phyloP scores from a whole-genome alignment of 2,329 filamentous ascomycete species.

The Amauroascus verrucosus region DNA sequence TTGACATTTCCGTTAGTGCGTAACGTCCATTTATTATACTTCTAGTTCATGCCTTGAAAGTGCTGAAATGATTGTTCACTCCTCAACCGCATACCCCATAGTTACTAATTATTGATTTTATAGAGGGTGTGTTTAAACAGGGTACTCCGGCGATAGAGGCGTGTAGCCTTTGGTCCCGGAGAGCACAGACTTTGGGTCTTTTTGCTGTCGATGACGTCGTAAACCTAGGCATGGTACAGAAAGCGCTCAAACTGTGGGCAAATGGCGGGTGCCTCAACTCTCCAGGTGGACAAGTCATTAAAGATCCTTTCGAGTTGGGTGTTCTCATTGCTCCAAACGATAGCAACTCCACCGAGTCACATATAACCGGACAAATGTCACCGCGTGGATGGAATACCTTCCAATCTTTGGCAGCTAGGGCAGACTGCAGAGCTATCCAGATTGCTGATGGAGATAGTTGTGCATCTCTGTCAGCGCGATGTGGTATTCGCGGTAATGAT shows the following conservation, averaged over 20 bases:
- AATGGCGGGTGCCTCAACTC: constrained; percentile 6
- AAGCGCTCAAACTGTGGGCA: constrained; percentile 20
- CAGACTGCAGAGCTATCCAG: background rate
- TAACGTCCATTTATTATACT: background rate
- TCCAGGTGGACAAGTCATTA: background rate
- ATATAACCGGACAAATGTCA: background rate
- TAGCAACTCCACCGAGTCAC: background rate
- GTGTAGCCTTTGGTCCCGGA: background rate
- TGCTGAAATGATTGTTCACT: no score
- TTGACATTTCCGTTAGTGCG: background rate
- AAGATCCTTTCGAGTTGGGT: constrained; percentile 24
- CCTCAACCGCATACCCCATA: background rate
- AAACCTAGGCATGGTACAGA: constrained; percentile 3
- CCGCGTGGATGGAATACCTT: constrained; percentile 11
- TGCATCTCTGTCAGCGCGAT: background rate
- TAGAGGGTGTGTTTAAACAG: background rate
- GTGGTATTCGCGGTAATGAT: background rate
- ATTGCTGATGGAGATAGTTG: constrained; percentile 5
- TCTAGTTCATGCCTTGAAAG: background rate
- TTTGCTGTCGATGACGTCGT: constrained; percentile 1
- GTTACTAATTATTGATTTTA: background rate
- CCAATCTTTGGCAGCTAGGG: constrained; percentile 20
- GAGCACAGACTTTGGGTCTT: constrained; percentile 6
- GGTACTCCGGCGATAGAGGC: background rate
- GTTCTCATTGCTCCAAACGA: constrained; percentile 31